Evolutionary conservation across 2,329 filamentous ascomycete species (phyloP), one percentile per base, ranked within the genome.

Genomic region (Trichoderma sp.): DNA sequence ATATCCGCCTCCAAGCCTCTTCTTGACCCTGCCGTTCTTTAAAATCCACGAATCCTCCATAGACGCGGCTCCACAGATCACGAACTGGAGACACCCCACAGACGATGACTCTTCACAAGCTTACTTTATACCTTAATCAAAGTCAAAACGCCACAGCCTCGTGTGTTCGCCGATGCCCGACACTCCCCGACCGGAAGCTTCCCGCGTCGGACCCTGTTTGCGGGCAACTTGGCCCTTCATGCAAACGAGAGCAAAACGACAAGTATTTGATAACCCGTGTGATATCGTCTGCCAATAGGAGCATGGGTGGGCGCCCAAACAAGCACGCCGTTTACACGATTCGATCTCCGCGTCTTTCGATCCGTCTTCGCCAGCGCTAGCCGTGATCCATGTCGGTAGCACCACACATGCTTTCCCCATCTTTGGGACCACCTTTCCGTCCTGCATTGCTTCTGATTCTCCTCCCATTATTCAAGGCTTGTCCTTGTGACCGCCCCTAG

Each of bases 111-210:
- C 58, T 61, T 44, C 5, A 26, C 34, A 52, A 41, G 34, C 43
- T 45, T n/a, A 45, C 6, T 17, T 61, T 52, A 52, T 52, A 61
- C 51, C 39, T 24, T 39, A 39, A 12, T 39, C 34, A 39, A 39
- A 39, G 34, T 9, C 34, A 39, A 39, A 39, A 39, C 34, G 39
- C 34, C 58, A 51, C 58, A 61, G 58, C 58, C 58, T 51, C 34
- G 21, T 9, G 57, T 51, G 44, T 19, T 50, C 26, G 45, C 30
- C 28, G 19, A 43, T 30, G 59, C 26, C 59, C 59, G 59, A 63
- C 26, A 63, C 51, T 63, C 59, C 59, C 59, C 59, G 59, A 62
- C 19, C 50, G 28, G 50, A 19, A 17, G 50, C 50, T 52, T 17
- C 50, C 50, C 50, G 50, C 19, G 12, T n/a, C 17, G 10, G 17